Evolutionary conservation across 2,329 filamentous ascomycete species (phyloP), one percentile per base, ranked within the genome.

Genomic region (Fusarium tuaranense): DNA sequence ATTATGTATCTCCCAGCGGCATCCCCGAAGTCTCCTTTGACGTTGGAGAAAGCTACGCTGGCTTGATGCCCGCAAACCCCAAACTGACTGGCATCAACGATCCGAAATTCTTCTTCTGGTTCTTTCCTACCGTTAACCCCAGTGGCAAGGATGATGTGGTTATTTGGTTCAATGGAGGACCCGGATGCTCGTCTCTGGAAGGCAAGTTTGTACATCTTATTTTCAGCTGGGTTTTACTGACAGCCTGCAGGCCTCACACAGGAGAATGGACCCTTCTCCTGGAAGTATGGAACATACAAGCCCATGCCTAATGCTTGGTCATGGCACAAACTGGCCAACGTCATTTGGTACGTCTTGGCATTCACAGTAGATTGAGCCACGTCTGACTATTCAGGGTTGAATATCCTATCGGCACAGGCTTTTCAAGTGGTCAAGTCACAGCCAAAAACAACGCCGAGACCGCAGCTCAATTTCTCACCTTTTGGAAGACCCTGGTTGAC

Each of bases 401-500:
- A 78, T 91, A 93, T 81, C 90, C 89, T 9, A 82, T 89, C 25
- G 87, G 87, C 46, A 93, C 92, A 2, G 93, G 93, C 12, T 94
- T 93, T 80, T 88, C 89, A 0, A 87, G 88, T 34, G 92, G 92
- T 14, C 88, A 82, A 1, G 86, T 90, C 4, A 92, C 87, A 0
- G 92, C 91, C 4, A 89, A 85, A 2, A 88, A 86, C 75, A 89
- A 94, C 71, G 86, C 88, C 38, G 92, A 94, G 73, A 86, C 92
- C 2, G 92, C 92, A 0, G 82, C 84, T 20, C 89, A 95, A 73
- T 94, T 95, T 79, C 85, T 93, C 10, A 91, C 91, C 59, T 95
- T 94, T 83, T 94, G 90, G 86, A 91, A 92, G 84, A 93, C 94
- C 82, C 94, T 94, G 76, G 83, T 93, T 67, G 86, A 92, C 39